Evolutionary conservation across 2,329 filamentous ascomycete species (phyloP).

Genomic region (Aspergillus pseudoviridinutans): DNA sequence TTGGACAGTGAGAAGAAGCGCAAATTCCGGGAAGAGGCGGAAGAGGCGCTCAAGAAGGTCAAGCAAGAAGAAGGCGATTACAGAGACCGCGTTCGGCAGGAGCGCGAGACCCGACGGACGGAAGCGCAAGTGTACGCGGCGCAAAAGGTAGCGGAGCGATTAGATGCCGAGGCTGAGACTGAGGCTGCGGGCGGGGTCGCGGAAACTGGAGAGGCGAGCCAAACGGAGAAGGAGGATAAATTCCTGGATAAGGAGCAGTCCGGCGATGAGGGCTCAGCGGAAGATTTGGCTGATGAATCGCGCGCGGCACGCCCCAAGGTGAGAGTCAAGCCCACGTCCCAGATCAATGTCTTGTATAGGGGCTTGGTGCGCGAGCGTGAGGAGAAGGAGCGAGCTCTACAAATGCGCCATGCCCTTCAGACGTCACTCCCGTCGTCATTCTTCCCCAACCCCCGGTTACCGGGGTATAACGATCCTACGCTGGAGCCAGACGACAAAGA

Average conservation of each 20-base stretch:
- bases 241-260: not conserved
- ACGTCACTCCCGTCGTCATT: slow-evolving; percentile 32
- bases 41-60: slow-evolving; percentile 54
- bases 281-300: slow-evolving; percentile 3
- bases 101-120: slow-evolving; percentile 63
- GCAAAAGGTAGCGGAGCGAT: slow-evolving; percentile 75
- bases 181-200: slow-evolving; percentile 14
- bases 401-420: slow-evolving; percentile 30
- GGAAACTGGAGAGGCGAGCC: slow-evolving; percentile 6
- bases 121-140: slow-evolving; percentile 71
- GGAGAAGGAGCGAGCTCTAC: slow-evolving; percentile 48
- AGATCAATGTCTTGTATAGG: slow-evolving; percentile 76
- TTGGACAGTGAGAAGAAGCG: slow-evolving; percentile 79
- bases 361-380: slow-evolving; percentile 67
- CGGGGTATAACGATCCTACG: slow-evolving; percentile 64
- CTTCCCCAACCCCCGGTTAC: slow-evolving; percentile 45
- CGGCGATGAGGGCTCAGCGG: slow-evolving; percentile 1
- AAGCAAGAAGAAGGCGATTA: slow-evolving; percentile 68
- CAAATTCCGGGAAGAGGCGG: slow-evolving; percentile 62
- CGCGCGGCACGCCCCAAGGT: slow-evolving; percentile 9
- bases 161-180: slow-evolving; percentile 56
- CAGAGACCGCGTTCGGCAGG: slow-evolving; percentile 64
- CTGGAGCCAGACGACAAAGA: slow-evolving; percentile 69
- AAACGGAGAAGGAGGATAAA: slow-evolving; percentile 5
- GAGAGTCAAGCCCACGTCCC: slow-evolving; percentile 52